These are phyloP conservation scores for Talaromyces borbonicus DNA, from an alignment of 495 filamentous ascomycete species.

Conservation along the genomic window DNA sequence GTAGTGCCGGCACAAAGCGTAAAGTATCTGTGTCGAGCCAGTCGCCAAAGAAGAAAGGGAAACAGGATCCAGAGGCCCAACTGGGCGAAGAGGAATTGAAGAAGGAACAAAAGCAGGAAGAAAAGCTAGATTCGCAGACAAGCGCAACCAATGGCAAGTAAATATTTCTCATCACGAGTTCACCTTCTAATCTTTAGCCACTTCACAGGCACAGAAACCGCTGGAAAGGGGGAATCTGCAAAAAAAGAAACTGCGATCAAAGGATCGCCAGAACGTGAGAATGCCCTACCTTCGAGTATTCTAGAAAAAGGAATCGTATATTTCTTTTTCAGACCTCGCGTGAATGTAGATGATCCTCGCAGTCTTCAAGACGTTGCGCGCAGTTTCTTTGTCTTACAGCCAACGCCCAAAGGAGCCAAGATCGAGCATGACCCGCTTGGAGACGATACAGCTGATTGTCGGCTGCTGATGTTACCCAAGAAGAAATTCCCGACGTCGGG, in stretches of 20 bases:
- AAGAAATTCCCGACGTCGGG: constrained; percentile 70
- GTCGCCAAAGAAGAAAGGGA: constrained; percentile 23
- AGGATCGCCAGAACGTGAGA: constrained; percentile 39
- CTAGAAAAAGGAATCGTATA: constrained; percentile 92
- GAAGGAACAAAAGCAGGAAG: constrained; percentile 11
- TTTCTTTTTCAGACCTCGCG: constrained; percentile 79
- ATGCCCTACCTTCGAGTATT: constrained; percentile 56
- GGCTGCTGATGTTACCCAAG: constrained; percentile 75
- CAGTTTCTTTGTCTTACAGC: constrained; percentile 74
- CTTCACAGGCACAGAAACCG: constrained; percentile 13
- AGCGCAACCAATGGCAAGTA: constrained; percentile 15
- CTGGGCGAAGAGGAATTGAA: not conserved
- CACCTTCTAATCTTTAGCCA: too few relatives aligned
- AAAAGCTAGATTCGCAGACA: constrained; percentile 32
- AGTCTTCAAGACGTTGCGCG: constrained; percentile 62
- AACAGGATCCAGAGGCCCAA: constrained; percentile 16
- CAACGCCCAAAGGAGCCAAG: constrained; percentile 58
- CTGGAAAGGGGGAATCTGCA: constrained; percentile 11
- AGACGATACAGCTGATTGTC: constrained; percentile 52
- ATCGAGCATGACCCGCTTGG: constrained; percentile 54
- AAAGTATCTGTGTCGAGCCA: constrained; percentile 20
- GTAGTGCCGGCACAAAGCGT: constrained; percentile 26
- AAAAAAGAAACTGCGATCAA: constrained; percentile 11
- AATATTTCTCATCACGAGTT: not conserved
- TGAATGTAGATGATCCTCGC: constrained; percentile 63